Evolutionary conservation across 164 flowering plant species (phyloP).

Genomic region (Annona cherimola): DNA sequence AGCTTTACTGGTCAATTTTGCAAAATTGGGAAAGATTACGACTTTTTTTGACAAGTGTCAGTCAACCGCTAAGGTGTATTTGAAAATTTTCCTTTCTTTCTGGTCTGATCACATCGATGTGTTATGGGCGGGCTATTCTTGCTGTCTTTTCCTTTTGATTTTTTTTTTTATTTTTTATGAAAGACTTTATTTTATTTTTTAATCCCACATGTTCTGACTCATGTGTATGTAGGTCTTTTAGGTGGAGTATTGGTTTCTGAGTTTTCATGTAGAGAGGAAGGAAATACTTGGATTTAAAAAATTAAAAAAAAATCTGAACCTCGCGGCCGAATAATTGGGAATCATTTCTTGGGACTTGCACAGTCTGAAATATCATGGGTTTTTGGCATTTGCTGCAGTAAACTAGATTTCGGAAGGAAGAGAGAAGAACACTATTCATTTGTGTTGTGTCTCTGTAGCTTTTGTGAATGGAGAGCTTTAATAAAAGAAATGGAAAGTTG

Average conservation of each 20-base stretch:
- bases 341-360: background rate
- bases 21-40: no score
- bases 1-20: no score
- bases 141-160: background rate
- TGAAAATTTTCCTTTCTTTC: background rate
- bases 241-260: background rate
- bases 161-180: background rate
- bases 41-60: no score
- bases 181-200: background rate
- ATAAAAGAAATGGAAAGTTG: no score
- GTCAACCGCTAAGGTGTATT: background rate
- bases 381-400: background rate
- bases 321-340: background rate
- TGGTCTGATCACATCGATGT: background rate
- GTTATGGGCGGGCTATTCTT: background rate
- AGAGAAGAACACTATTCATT: background rate
- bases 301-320: background rate
- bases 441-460: background rate
- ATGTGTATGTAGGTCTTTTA: background rate
- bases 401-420: background rate
- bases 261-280: background rate
- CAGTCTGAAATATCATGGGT: background rate
- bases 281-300: background rate
- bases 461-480: background rate
- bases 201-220: background rate